A percentile compares a stretch with the other conserved stretches of the same genome.
These are phyloP conservation scores for Suhomyces sp. DNA, from an alignment of 805 yeast genomes.

Conservation along the genomic window DNA sequence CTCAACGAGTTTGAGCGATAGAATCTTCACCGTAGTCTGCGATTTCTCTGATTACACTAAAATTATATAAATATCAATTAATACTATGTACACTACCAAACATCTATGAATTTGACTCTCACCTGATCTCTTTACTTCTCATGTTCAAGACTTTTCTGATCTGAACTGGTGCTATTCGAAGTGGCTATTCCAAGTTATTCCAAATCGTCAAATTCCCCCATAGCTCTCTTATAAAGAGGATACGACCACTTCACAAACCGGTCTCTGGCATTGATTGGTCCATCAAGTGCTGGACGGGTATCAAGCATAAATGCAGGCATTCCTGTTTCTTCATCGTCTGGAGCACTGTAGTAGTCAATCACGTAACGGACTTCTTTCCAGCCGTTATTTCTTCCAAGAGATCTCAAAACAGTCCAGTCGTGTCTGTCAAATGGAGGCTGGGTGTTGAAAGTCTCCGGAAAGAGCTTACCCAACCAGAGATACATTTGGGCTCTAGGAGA, in stretches of 20 bases:
- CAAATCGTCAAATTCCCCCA: slow-evolving; percentile 47
- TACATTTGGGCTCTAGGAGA: slow-evolving; percentile 82
- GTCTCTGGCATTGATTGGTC: slow-evolving; percentile 58
- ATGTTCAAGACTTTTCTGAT: no score
- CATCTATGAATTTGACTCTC: neutral
- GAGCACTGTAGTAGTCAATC: slow-evolving; percentile 94
- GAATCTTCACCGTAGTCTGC: no score
- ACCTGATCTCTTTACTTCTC: no score
- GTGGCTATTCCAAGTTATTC: neutral
- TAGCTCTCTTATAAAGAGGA: slow-evolving; percentile 67
- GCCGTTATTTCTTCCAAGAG: slow-evolving; percentile 39
- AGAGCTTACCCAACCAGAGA: slow-evolving; percentile 59
- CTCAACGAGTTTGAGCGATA: no score
- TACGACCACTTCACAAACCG: slow-evolving; percentile 65
- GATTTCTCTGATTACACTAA: no score
- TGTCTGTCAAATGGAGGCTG: slow-evolving; percentile 97
- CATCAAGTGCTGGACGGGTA: slow-evolving; percentile 93
- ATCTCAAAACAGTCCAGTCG: slow-evolving; percentile 93
- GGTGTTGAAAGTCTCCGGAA: slow-evolving; percentile 68
- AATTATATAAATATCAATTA: no score
- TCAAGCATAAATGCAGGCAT: slow-evolving; percentile 90
- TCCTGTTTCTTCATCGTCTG: slow-evolving; percentile 81
- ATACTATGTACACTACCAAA: no score
- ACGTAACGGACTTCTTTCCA: slow-evolving; percentile 85
- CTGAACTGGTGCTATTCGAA: no score